Conservation (phyloP, 169 alveolate genomes). For the Plasmodium vivax region DNA sequence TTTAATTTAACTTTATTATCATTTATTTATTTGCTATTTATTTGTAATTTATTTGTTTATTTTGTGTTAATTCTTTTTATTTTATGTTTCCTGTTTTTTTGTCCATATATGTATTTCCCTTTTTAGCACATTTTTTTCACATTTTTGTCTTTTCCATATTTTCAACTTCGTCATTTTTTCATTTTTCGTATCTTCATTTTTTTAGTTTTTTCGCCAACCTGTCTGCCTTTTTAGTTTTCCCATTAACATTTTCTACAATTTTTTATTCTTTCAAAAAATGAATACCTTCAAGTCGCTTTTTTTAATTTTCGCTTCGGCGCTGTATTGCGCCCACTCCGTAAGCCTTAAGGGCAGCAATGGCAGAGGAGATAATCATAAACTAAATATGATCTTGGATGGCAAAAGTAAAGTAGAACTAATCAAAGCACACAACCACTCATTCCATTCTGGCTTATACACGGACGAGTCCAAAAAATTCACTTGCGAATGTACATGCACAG, state of each 20-base stretch:
- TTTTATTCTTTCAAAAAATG: slow-evolving; percentile 1
- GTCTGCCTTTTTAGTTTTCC: not conserved
- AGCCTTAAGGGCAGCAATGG: slow-evolving; percentile 39
- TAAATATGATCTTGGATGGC: not conserved
- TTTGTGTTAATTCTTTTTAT: not conserved
- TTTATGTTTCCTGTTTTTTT: not conserved
- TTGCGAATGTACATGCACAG: slow-evolving; percentile 12
- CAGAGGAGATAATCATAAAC: not conserved
- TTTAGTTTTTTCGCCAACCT: not conserved
- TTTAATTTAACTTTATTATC: not conserved
- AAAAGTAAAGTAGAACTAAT: not conserved
- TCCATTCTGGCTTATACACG: not conserved
- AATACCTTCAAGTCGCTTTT: slow-evolving; percentile 39
- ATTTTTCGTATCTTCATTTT: not conserved
- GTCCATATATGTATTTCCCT: slow-evolving; percentile 3
- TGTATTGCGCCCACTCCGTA: slow-evolving; percentile 7
- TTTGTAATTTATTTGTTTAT: not conserved
- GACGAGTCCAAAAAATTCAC: not conserved
- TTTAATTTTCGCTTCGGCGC: slow-evolving; percentile 5
- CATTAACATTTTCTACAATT: not conserved
- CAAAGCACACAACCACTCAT: not conserved
- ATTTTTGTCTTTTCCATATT: not conserved
- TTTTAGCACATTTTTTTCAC: not conserved
- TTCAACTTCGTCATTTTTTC: not conserved
- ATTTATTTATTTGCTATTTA: not conserved